Evolutionary conservation across 139 green algal species (phyloP).

Genomic region (Tetraselmis chui): DNA sequence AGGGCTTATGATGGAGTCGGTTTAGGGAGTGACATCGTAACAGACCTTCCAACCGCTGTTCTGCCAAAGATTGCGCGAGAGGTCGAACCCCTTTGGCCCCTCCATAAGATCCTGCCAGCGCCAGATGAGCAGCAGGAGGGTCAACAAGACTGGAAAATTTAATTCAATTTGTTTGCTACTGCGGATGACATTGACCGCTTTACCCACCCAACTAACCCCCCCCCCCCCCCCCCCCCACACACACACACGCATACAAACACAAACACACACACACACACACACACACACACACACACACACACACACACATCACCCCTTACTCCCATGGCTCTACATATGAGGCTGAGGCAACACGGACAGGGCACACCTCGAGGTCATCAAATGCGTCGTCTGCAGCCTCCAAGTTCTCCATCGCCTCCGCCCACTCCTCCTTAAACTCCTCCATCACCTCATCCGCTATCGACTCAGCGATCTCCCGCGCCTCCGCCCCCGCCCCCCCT

Average conservation of each 20-base stretch:
- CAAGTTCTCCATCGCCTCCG: slow-evolving; percentile 66
- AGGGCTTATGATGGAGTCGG: no score
- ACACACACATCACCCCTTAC: no score
- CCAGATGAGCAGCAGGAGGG: not conserved
- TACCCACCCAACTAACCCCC: no score
- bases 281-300: no score
- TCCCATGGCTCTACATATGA: no score
- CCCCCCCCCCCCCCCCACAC: no score
- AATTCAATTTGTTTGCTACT: no score
- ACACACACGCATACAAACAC: no score
- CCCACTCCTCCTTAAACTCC: slow-evolving; percentile 76
- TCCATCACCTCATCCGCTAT: slow-evolving; percentile 64
- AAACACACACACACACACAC: no score
- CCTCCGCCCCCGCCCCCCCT: not conserved
- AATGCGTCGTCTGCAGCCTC: slow-evolving; percentile 51
- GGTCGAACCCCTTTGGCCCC: slow-evolving; percentile 57
- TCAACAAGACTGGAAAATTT: not conserved
- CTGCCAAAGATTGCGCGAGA: slow-evolving; percentile 56
- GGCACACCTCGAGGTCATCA: slow-evolving; percentile 53
- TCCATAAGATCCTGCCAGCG: slow-evolving; percentile 51
- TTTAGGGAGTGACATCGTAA: no score
- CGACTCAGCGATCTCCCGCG: slow-evolving; percentile 20
- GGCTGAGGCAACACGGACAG: no score
- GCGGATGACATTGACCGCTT: no score
- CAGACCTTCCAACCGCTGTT: slow-evolving; percentile 58